Evolutionary conservation across 1,139 yeast genomes (phyloP).

Genomic region (Spathaspora sp.): DNA sequence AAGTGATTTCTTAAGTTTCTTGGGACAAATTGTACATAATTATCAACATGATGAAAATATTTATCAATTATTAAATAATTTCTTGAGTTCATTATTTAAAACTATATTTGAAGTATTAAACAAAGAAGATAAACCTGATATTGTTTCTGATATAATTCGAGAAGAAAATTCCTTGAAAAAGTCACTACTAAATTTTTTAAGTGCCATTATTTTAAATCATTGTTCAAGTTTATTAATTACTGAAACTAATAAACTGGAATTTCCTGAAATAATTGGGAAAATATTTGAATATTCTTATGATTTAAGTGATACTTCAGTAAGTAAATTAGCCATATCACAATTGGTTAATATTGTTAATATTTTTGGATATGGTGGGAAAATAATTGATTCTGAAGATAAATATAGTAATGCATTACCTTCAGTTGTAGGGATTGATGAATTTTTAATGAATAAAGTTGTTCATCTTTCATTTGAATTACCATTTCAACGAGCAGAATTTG

Average conservation of each 20-base stretch:
- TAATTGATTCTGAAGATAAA: slow-evolving; percentile 52
- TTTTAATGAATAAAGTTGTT: slow-evolving; percentile 66
- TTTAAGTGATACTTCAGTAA: slow-evolving; percentile 50
- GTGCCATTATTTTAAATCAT: slow-evolving; percentile 72
- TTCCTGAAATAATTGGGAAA: slow-evolving; percentile 64
- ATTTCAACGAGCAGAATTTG: slow-evolving; percentile 63
- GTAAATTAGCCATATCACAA: slow-evolving; percentile 70
- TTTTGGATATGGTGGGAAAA: slow-evolving; percentile 61
- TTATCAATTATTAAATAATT: slow-evolving; percentile 69
- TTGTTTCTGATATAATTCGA: slow-evolving; percentile 52
- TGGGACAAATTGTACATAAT: slow-evolving; percentile 84
- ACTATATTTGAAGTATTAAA: slow-evolving; percentile 61
- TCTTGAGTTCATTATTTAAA: slow-evolving; percentile 70
- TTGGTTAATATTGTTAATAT: slow-evolving; percentile 64
- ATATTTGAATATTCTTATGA: slow-evolving; percentile 69
- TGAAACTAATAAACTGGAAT: slow-evolving; percentile 58
- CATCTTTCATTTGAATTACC: slow-evolving; percentile 78
- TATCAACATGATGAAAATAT: slow-evolving; percentile 67
- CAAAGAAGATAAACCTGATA: slow-evolving; percentile 16
- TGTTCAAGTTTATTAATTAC: slow-evolving; percentile 76
- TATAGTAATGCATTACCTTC: slow-evolving; percentile 55
- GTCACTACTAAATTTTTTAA: slow-evolving; percentile 66
- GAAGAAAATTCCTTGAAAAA: slow-evolving; percentile 65
- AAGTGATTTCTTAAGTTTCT: slow-evolving; percentile 77
- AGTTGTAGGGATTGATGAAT: slow-evolving; percentile 71